Evolutionary conservation across 768 basidiomycete species (phyloP).

Genomic region (Kwoniella sp.): DNA sequence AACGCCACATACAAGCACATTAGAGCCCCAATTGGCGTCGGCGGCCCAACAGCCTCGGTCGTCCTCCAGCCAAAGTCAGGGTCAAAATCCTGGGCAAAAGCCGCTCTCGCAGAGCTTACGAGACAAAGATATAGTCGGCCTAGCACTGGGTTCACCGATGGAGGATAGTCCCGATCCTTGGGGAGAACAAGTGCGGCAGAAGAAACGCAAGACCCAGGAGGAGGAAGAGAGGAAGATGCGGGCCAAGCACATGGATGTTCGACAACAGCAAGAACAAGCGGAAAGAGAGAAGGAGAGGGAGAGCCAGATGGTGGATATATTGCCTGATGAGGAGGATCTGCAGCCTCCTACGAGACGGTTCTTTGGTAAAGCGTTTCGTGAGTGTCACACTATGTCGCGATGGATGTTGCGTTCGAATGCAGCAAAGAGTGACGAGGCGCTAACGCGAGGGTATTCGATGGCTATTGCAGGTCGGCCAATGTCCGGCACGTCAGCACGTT

Average conservation of each 20-base stretch:
- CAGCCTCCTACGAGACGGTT: conserved; percentile 15
- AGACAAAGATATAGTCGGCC: background rate
- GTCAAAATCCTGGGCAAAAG: background rate
- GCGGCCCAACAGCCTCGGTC: background rate
- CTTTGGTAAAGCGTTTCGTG: conserved; percentile 4
- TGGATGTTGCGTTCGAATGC: background rate
- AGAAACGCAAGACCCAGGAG: background rate
- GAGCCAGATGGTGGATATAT: background rate
- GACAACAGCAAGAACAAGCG: background rate
- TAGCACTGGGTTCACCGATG: background rate
- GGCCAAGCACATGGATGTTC: background rate
- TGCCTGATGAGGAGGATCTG: conserved; percentile 4
- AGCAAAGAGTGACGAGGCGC: too few species aligned
- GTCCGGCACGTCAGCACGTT: conserved; percentile 9
- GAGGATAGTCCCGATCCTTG: background rate
- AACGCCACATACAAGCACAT: background rate
- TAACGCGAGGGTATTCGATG: too few species aligned
- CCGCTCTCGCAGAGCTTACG: background rate
- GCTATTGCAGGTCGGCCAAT: conserved; percentile 9
- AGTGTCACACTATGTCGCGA: background rate
- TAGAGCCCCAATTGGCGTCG: background rate
- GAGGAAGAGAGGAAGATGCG: background rate
- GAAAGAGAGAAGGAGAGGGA: background rate
- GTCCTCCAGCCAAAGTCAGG: background rate
- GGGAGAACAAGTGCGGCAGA: background rate